These are phyloP conservation scores for Cordyceps cicadae DNA, from an alignment of 2,329 filamentous ascomycete genomes.

Conservation along the genomic window DNA sequence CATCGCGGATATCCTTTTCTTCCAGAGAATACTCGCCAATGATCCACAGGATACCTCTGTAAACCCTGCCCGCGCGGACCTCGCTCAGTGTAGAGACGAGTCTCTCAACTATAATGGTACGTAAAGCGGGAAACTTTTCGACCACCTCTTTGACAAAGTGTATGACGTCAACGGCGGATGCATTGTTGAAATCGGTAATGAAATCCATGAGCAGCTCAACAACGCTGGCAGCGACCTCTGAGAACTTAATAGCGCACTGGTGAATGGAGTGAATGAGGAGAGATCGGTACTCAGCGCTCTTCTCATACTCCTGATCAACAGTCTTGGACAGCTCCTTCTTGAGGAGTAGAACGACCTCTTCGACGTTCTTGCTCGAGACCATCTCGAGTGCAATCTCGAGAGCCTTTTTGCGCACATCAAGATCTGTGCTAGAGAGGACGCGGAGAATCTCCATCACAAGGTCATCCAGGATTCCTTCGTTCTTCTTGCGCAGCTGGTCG, in stretches of 20 bases:
- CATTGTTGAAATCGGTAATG: slow-evolving; percentile 96
- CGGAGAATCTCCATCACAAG: slow-evolving; percentile 94
- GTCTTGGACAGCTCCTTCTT: slow-evolving; percentile 99
- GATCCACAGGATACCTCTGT: slow-evolving; percentile 94
- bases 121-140: slow-evolving; percentile 89
- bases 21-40: slow-evolving; percentile 95
- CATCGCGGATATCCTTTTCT: slow-evolving; percentile 87
- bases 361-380: slow-evolving; percentile 98
- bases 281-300: slow-evolving; percentile 91
- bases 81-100: slow-evolving; percentile 86
- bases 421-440: slow-evolving; percentile 88
- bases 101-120: slow-evolving; percentile 77
- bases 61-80: slow-evolving; percentile 94
- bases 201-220: slow-evolving; percentile 98
- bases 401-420: slow-evolving; percentile 90
- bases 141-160: slow-evolving; percentile 98
- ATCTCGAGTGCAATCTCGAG: slow-evolving; percentile 87
- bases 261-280: slow-evolving; percentile 95
- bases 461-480: slow-evolving; percentile 87
- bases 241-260: slow-evolving; percentile 98
- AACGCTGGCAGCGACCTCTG: slow-evolving; percentile 92
- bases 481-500: slow-evolving; percentile 75
- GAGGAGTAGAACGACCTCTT: slow-evolving; percentile 88
- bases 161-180: slow-evolving; percentile 93
- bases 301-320: slow-evolving; percentile 97